Evolutionary conservation across 2,329 filamentous ascomycete genomes (phyloP).

Genomic region (Claviceps pazoutovae): DNA sequence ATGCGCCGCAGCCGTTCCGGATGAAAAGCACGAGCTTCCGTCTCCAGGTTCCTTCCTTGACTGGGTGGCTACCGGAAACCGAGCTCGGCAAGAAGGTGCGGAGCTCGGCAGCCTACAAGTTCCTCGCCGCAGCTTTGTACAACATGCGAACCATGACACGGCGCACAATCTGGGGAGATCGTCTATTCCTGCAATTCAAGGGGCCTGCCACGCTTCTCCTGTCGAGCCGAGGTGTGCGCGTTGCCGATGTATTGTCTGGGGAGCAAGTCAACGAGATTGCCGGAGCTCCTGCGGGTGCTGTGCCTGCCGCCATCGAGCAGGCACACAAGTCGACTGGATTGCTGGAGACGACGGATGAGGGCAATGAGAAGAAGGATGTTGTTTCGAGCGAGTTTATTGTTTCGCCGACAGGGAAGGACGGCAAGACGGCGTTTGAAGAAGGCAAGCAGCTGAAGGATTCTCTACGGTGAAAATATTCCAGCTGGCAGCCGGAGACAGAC

Average conservation of each 20-base stretch:
- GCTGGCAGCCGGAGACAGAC: too few species aligned
- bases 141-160: conserved; percentile 61
- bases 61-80: conserved; percentile 52
- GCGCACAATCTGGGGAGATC: conserved; percentile 82
- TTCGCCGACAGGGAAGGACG: conserved; percentile 42
- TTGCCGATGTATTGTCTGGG: conserved; percentile 64
- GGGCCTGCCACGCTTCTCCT: conserved; percentile 77
- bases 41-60: conserved; percentile 61
- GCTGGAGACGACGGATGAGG: conserved; percentile 9
- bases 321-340: conserved; percentile 23
- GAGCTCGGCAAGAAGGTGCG: conserved; percentile 63
- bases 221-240: conserved; percentile 68
- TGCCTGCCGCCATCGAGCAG: conserved; percentile 43
- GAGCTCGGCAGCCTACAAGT: conserved; percentile 58
- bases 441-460: conserved; percentile 44
- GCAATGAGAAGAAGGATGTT: conserved; percentile 20
- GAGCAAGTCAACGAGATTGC: conserved; percentile 85
- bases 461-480: conserved; percentile 22
- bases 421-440: conserved; percentile 53
- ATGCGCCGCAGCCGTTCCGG: conserved; percentile 69
- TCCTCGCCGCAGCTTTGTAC: conserved; percentile 49
- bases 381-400: conserved; percentile 36
- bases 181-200: conserved; percentile 80
- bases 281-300: conserved; percentile 59
- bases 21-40: conserved; percentile 65